Base-by-base conservation (phyloP, 2,329 filamentous ascomycete genomes). In the Dothistroma pini region DNA sequence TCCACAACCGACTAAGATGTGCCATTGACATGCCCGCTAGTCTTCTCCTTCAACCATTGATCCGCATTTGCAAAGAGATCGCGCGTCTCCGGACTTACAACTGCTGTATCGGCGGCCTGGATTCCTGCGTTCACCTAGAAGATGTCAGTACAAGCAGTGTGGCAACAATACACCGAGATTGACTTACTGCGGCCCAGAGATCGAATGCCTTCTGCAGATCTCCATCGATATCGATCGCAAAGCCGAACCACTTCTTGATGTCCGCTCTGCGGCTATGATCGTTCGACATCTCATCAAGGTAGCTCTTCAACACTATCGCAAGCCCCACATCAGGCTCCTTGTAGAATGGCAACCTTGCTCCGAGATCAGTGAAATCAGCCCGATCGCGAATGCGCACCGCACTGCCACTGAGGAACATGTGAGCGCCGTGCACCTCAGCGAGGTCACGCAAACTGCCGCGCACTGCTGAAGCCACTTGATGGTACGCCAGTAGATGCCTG, bases 401-500 rank as follows among this genome's bases (percentile, higher is more conserved):
- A 70, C 96, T 90, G 7, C 87, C 91, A 68, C 88, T 87, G 70
- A 97, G 81, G 68, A 97, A 87, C 79, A 96, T 85, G 32, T 89
- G 88, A 6, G 87, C 87, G 21, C 93, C 81, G 64, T 93, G 85
- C 48, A 91, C 89, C 76, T 99, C 95, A 14, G 95, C 79, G 38
- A 97, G 78, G 73, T 96, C 92, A 53, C 95, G 86, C 65, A 96
- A 82, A 35, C 87, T 86, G 65, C 89, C 86, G 44, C 93, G 89
- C 25, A 97, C 87, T 47, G 90, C 86, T 1, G 88, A 88, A 47
- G 91, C 87, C 60, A 97, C 82, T 1, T 91, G 93, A 63, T 91
- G 89, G 79, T 93, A 99, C 29, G 87, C 88, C 48, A 99, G 82
- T 56, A 97, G 82, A 67, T 93, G 92, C 75, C 95, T 89, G 80